phyloP scores from a whole-genome alignment of 1,284 basidiomycete species.

The Heterobasidion parviporum region DNA sequence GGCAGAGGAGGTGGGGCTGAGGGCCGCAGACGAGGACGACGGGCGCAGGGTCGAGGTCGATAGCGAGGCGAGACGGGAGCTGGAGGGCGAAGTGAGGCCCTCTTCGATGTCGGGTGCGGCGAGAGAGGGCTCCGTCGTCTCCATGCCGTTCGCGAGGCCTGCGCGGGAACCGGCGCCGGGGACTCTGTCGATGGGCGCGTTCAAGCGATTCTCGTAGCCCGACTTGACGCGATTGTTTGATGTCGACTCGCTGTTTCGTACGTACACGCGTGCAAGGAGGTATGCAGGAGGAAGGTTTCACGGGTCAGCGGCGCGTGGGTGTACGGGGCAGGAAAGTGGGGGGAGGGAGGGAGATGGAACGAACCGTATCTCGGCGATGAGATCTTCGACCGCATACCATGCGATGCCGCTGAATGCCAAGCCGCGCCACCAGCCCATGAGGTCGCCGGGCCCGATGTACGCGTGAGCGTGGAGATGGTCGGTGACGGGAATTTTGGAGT shows the following conservation, averaged over 20 bases:
- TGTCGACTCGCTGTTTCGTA: slow-evolving; percentile 47
- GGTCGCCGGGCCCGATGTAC: slow-evolving; percentile 54
- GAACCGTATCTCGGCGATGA: slow-evolving; percentile 73
- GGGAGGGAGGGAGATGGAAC: slow-evolving; percentile 14
- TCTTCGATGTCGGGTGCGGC: slow-evolving; percentile 34
- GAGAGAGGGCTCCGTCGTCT: slow-evolving; percentile 49
- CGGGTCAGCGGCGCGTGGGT: too few relatives aligned
- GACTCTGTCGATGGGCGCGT: slow-evolving; percentile 56
- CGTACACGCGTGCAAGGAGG: not conserved
- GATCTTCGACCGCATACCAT: slow-evolving; percentile 69
- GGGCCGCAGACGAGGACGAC: not conserved
- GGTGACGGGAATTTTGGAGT: slow-evolving; percentile 66
- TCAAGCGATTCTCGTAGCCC: slow-evolving; percentile 43
- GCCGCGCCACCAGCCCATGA: slow-evolving; percentile 63
- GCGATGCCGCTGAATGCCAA: slow-evolving; percentile 58
- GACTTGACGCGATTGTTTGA: slow-evolving; percentile 72
- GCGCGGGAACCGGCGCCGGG: slow-evolving; percentile 58
- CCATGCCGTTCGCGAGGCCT: slow-evolving; percentile 56
- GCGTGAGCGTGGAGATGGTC: slow-evolving; percentile 73
- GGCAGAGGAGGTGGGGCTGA: too few relatives aligned
- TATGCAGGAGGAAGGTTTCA: not conserved
- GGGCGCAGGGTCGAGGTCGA: not conserved
- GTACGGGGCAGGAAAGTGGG: not conserved
- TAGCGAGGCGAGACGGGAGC: not conserved
- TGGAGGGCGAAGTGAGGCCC: slow-evolving; percentile 26